Evolutionary conservation across 2,329 filamentous ascomycete genomes (phyloP).

Genomic region (Stenocarpella maydis): DNA sequence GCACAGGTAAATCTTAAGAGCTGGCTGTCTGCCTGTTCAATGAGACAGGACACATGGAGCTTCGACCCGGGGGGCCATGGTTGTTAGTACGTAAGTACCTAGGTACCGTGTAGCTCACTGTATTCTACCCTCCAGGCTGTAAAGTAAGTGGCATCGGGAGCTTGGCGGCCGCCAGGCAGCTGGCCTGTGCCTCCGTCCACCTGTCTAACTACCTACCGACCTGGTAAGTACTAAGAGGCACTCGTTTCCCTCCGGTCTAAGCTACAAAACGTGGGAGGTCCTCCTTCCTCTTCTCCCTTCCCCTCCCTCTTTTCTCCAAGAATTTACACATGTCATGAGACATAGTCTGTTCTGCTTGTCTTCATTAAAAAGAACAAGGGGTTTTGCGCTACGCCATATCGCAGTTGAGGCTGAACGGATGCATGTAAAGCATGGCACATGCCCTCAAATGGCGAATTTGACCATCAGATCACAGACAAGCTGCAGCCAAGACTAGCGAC

Average conservation of each 20-base stretch:
- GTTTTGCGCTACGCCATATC: neutral
- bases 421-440: neutral
- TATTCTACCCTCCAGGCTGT: no score
- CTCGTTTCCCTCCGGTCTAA: neutral
- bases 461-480: neutral
- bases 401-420: neutral
- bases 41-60: slow-evolving; percentile 34
- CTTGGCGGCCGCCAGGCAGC: slow-evolving; percentile 32
- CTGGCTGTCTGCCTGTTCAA: slow-evolving; percentile 11
- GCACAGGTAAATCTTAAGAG: slow-evolving; percentile 13
- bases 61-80: slow-evolving; percentile 10
- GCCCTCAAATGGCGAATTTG: no score
- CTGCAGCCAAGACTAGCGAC: neutral
- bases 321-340: neutral
- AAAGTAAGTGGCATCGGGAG: neutral
- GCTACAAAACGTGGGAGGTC: neutral
- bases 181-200: neutral
- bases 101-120: neutral
- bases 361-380: neutral
- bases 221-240: neutral
- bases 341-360: neutral
- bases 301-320: neutral
- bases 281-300: no score
- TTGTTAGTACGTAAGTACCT: neutral
- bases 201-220: neutral